Evolutionary conservation across 1,284 basidiomycete genomes (phyloP).

Genomic region (Mycena citricolor): DNA sequence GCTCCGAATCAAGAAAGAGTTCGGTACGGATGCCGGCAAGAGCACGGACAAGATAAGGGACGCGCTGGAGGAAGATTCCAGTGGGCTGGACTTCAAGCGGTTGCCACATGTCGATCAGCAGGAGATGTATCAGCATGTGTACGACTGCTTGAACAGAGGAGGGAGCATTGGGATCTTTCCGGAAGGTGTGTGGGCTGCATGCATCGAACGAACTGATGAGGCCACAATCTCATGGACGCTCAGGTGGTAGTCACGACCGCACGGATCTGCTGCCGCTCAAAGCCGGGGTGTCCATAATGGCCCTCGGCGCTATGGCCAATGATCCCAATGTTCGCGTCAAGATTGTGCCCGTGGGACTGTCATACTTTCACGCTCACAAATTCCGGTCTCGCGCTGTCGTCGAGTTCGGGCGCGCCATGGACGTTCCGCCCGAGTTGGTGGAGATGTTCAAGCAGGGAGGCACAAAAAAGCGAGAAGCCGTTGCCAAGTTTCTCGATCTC

Average conservation of each 20-base stretch:
- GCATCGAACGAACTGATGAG: too few species aligned
- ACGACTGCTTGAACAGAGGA: conserved; percentile 82
- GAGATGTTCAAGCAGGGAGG: conserved; percentile 93
- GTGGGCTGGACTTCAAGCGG: conserved; percentile 74
- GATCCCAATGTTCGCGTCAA: conserved; percentile 86
- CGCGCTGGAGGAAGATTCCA: conserved; percentile 58
- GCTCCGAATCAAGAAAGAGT: conserved; percentile 84
- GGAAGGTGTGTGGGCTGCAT: conserved; percentile 62
- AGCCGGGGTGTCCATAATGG: conserved; percentile 96
- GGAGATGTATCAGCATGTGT: conserved; percentile 95
- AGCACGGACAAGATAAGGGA: conserved; percentile 70
- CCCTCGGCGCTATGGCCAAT: conserved; percentile 94
- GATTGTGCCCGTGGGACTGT: conserved; percentile 92
- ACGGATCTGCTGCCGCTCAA: conserved; percentile 94
- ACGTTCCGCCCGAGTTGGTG: conserved; percentile 84
- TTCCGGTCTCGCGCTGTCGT: conserved; percentile 96
- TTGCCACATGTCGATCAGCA: conserved; percentile 90
- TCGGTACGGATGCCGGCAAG: conserved; percentile 71
- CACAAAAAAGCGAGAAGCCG: conserved; percentile 86
- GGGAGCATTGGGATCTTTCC: conserved; percentile 96
- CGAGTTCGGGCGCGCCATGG: conserved; percentile 92
- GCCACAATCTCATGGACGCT: conserved; percentile 4
- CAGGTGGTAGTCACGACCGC: conserved; percentile 95
- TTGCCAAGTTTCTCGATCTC: conserved; percentile 86
- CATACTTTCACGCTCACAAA: conserved; percentile 94